A percentile compares a stretch with the other conserved stretches of the same genome.
These are phyloP conservation scores for Eucalyptus curtisii DNA, from an alignment of 345 rosid species.

Conservation along the genomic window DNA sequence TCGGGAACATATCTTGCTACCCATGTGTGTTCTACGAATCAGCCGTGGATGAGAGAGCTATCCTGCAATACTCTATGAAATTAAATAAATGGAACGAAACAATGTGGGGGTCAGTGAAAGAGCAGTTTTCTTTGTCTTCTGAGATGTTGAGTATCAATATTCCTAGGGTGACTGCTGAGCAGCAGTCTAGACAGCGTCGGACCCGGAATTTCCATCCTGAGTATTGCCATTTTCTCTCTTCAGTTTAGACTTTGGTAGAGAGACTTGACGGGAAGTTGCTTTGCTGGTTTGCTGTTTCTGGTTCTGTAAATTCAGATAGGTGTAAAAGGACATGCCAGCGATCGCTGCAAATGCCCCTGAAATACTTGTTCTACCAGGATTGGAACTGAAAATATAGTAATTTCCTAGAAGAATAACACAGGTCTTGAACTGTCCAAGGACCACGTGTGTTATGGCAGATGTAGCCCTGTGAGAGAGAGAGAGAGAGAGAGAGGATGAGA, in stretches of 20 bases:
- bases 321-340: conserved; percentile 52
- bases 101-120: background rate
- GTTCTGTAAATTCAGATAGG: conserved; percentile 33
- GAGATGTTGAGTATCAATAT: background rate
- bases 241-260: conserved; percentile 30
- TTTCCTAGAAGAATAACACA: conserved; percentile 61
- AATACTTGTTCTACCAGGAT: conserved; percentile 53
- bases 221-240: conserved; percentile 27
- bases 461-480: conserved; percentile 39
- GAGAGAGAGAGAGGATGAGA: background rate
- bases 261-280: conserved; percentile 1
- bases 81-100: background rate
- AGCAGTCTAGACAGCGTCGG: background rate
- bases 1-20: background rate
- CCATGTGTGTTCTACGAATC: background rate
- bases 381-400: conserved; percentile 43
- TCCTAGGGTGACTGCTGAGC: background rate
- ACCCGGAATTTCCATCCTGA: conserved; percentile 10
- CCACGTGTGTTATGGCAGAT: conserved; percentile 61
- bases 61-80: background rate
- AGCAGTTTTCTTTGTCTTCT: background rate
- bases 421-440: conserved; percentile 76
- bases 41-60: background rate
- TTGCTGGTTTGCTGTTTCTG: conserved; percentile 24
- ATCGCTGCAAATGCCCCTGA: conserved; percentile 59